Base-by-base conservation (phyloP, 2,329 filamentous ascomycete species). In the Aureobasidium subglaciale region DNA sequence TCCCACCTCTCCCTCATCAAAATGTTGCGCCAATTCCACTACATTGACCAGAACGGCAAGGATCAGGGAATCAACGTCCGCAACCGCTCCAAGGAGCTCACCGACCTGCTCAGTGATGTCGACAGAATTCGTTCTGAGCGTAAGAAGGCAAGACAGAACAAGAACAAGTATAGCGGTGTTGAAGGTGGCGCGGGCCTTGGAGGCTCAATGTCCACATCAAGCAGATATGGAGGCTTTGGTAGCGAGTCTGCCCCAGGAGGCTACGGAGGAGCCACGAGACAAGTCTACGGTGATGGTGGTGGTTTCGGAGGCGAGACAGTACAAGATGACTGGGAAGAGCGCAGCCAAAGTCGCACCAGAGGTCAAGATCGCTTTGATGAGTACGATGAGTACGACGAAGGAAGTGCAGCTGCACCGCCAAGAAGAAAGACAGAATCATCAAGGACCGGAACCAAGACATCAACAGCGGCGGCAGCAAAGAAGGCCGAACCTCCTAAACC, bases 21-120 rank as follows among this genome's bases (percentile, higher is more conserved):
- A 74, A 99, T 99, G 93, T 82, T 99, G 56, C 88, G 91, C 57
- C 93, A 99, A 71, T 99, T 99, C 73, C 93, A 99, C 74, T 99
- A 80, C 73, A 97, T 99, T 71, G 83, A 99, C 68, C 80, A 83
- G 69, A 97, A 97, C 71, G 93, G 93, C 70, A 99, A 99, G 73
- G 93, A 99, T 68, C 93, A 99, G 72, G 93, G 93, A 59, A 84
- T 99, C 72, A 99, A 99, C 68, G 93, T 99, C 58, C 87, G 93
- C 63, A 97, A 97, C 74, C 83, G 93, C 62, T 90, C 93, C 62
- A 96, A 96, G 74, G 93, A 99, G 74, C 78, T 99, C 49, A 87
- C 89, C 11, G 95, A 99, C 61, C 82, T 99, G n/a, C 78, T 99
- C 46, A 79, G 88, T 64, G 93, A 99, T 63, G 90, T 96, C 58